Conservation (phyloP, 2,329 filamentous ascomycete genomes). For the Cladosporium sp. region DNA sequence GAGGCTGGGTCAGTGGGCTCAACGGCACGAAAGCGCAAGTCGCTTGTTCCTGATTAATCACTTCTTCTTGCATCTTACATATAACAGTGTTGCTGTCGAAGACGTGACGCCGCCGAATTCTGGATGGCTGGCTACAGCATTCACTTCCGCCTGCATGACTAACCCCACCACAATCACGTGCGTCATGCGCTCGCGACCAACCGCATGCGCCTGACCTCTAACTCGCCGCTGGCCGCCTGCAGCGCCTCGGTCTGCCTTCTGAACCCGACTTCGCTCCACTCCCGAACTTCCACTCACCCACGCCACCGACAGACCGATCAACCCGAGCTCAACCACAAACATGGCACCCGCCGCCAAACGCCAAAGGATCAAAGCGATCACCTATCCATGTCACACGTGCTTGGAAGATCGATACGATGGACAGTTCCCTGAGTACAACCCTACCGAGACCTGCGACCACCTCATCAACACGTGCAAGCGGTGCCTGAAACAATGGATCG, state of each 20-base stretch:
- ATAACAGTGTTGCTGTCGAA: not conserved
- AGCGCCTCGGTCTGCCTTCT: not conserved
- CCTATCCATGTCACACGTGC: constrained; percentile 29
- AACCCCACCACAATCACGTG: constrained; percentile 4
- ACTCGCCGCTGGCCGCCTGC: not conserved
- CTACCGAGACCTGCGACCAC: constrained; percentile 39
- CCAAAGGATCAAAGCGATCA: constrained; percentile 14
- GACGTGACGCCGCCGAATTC: not conserved
- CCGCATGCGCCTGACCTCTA: not conserved
- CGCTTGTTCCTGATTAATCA: not conserved
- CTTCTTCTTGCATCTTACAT: not conserved
- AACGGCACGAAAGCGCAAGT: not conserved
- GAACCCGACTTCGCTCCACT: not conserved
- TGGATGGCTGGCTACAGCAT: not conserved
- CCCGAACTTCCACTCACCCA: not conserved
- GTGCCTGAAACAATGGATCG: constrained; percentile 41
- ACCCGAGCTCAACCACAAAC: not conserved
- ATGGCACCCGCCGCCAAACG: constrained; percentile 19
- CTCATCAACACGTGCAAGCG: constrained; percentile 38
- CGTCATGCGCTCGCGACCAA: not conserved
- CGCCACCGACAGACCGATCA: not conserved
- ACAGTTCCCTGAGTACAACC: constrained; percentile 38
- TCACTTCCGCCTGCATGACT: constrained; percentile 9
- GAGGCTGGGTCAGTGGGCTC: not conserved
- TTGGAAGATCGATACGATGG: constrained; percentile 21